Evolutionary conservation across 2,329 filamentous ascomycete species (phyloP).

Genomic region (Penicillium fuscoglaucum): DNA sequence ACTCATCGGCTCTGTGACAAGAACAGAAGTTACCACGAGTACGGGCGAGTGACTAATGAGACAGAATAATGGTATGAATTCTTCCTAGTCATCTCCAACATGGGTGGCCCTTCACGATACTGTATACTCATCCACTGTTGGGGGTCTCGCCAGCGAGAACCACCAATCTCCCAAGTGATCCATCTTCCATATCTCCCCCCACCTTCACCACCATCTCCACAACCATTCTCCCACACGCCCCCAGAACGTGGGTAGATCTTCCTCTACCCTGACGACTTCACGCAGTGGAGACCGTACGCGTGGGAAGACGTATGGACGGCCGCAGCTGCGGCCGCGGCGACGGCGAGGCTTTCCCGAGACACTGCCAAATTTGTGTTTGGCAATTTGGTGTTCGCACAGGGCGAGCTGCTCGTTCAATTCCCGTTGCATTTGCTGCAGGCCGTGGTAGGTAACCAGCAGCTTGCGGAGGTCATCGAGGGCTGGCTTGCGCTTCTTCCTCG

Average conservation of each 20-base stretch:
- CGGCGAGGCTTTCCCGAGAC: not conserved
- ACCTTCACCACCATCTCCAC: not conserved
- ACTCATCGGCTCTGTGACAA: not conserved
- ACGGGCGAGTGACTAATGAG: not conserved
- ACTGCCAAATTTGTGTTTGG: not conserved
- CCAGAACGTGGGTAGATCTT: not conserved
- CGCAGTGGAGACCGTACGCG: not conserved
- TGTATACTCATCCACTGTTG: not conserved
- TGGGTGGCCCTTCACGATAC: not conserved
- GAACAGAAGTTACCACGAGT: not conserved
- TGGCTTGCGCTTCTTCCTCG: not conserved
- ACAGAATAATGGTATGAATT: not conserved
- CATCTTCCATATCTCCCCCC: too few relatives aligned
- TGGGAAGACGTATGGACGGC: not conserved
- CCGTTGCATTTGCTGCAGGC: not conserved
- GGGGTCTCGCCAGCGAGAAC: not conserved
- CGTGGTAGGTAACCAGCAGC: not conserved
- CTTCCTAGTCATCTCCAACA: not conserved
- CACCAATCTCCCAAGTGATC: not conserved
- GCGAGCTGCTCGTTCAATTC: not conserved
- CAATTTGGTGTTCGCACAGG: not conserved
- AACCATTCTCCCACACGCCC: not conserved
- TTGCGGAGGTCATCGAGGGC: not conserved
- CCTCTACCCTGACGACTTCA: not conserved
- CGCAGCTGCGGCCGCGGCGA: not conserved